phyloP scores from a whole-genome alignment of 2,329 filamentous ascomycete genomes.

The Neonectria hederae region DNA sequence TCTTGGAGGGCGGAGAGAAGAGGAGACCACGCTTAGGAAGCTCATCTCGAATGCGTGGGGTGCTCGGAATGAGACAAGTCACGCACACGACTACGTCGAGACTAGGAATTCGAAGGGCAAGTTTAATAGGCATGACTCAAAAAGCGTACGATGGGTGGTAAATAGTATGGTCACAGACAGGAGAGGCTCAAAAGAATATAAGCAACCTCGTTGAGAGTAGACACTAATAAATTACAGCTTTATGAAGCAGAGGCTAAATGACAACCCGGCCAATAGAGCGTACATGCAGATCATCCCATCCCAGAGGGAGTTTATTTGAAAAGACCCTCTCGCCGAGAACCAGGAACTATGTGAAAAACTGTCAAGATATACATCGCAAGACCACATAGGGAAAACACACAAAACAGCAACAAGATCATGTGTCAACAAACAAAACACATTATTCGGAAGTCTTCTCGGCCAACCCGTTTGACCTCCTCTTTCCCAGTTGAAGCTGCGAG shows the following conservation, averaged over 20 bases:
- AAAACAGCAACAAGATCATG: slow-evolving; percentile 22
- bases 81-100: neutral
- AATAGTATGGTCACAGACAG: too few species aligned
- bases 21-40: neutral
- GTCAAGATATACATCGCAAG: slow-evolving; percentile 22
- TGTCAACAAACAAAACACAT: slow-evolving; percentile 16
- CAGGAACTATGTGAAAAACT: slow-evolving; percentile 26
- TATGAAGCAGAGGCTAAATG: slow-evolving; percentile 53
- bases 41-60: neutral
- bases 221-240: slow-evolving; percentile 58
- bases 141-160: too few species aligned
- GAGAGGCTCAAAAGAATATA: neutral
- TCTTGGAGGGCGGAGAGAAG: too few species aligned
- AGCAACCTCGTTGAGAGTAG: slow-evolving; percentile 40
- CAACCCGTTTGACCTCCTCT: slow-evolving; percentile 17
- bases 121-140: neutral
- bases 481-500: slow-evolving; percentile 14
- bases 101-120: neutral
- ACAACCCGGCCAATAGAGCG: slow-evolving; percentile 41
- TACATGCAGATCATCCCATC: slow-evolving; percentile 39
- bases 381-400: slow-evolving; percentile 33
- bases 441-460: slow-evolving; percentile 31
- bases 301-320: slow-evolving; percentile 17
- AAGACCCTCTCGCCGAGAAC: slow-evolving; percentile 27
- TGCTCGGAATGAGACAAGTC: neutral